Conservation (phyloP, 1,139 yeast genomes). For the Yamadazyma songkhlaensis region DNA sequence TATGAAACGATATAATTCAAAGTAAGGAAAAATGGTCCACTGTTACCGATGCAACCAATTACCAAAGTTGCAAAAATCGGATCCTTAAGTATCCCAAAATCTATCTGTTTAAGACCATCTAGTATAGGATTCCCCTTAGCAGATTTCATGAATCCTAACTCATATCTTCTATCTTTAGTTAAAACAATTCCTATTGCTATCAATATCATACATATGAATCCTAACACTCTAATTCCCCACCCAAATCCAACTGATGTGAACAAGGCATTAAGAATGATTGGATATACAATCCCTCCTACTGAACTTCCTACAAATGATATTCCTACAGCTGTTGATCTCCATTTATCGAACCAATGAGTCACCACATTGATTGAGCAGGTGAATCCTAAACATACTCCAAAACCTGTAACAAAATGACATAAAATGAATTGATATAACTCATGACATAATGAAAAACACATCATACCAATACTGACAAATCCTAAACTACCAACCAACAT, state of each 20-base stretch:
- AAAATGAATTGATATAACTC: slow-evolving; percentile 25
- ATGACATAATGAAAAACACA: slow-evolving; percentile 21
- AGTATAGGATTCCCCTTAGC: slow-evolving; percentile 5
- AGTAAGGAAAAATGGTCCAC: slow-evolving; percentile 19
- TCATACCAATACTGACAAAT: slow-evolving; percentile 20
- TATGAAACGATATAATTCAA: slow-evolving; percentile 27
- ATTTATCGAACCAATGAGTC: slow-evolving; percentile 23
- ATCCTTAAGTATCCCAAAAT: slow-evolving; percentile 20
- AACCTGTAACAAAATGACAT: slow-evolving; percentile 21
- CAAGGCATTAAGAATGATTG: slow-evolving; percentile 21
- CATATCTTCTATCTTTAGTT: slow-evolving; percentile 21
- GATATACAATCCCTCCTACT: slow-evolving; percentile 27
- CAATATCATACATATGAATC: slow-evolving; percentile 18
- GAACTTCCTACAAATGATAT: slow-evolving; percentile 27
- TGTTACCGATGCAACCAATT: slow-evolving; percentile 20
- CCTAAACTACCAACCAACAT: slow-evolving; percentile 19
- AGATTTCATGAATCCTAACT: slow-evolving; percentile 11
- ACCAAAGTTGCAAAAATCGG: slow-evolving; percentile 19
- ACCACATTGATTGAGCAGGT: slow-evolving; percentile 22
- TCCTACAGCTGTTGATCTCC: slow-evolving; percentile 25
- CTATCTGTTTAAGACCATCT: slow-evolving; percentile 18
- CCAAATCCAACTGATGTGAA: slow-evolving; percentile 26
- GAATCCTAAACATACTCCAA: slow-evolving; percentile 25
- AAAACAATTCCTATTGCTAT: slow-evolving; percentile 16
- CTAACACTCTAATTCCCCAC: slow-evolving; percentile 27